Evolutionary conservation across 108 stramenopile genomes (phyloP), one percentile per base, ranked within the genome.

Genomic region (Nitzschia sp.): DNA sequence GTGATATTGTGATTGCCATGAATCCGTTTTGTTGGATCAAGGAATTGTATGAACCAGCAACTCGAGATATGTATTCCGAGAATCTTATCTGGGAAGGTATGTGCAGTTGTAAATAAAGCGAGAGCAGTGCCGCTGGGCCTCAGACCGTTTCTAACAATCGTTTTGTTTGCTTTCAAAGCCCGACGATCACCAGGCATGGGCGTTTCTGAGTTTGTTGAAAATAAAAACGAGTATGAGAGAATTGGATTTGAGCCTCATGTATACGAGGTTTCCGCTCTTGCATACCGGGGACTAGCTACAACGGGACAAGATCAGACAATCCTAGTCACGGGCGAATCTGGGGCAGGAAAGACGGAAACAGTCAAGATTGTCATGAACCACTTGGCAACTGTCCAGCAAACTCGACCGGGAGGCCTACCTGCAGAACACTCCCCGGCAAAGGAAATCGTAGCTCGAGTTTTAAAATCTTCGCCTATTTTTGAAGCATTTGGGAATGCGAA

Each of bases 281-380:
- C 91, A 1, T 92, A 89, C 72, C 78, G 85, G 0, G 91, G 84
- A 15, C 58, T 92, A 17, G 71, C 82, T 23, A 53, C 58, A 2
- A 72, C 82, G 9, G 68, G 76, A 15, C 59, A 50, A 50, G 76
- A 89, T 55, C 94, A 95, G 67, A 84, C 86, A 9, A 88, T 95
- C 66, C 65, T 95, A 4, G 89, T 94, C 0, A 88, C 82, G 1
- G 95, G 95, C 8, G 95, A 96, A 76, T 85, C 83, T 3, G 95
- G 95, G 22, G 92, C 95, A 2, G 95, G 95, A 11, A 96, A 96
- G 74, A 96, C 95, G 1, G 95, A 96, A 78, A 91, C 89, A 2
- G 90, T 92, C 53, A 96, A 96, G 63, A 89, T 92, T 67, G 81
- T 96, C 6, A 85, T 96, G 85, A 77, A 86, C 35, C 88, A 89